phyloP scores from a whole-genome alignment of 108 stramenopile genomes.

The Cyclotella baltica region DNA sequence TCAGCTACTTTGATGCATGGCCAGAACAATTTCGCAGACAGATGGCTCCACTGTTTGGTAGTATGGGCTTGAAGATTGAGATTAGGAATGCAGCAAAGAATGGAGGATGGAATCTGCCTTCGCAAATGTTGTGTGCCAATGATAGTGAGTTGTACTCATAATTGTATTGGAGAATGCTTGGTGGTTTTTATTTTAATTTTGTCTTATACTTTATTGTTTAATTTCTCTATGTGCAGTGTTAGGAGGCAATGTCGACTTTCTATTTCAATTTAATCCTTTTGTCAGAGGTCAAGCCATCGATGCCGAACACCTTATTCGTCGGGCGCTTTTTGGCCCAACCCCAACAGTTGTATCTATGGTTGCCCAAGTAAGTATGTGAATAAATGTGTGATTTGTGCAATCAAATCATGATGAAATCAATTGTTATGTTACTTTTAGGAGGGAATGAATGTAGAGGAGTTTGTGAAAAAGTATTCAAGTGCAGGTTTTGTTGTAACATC shows the following conservation, averaged over 20 bases:
- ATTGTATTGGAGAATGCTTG: no score
- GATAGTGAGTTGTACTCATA: conserved; percentile 10
- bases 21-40: conserved; percentile 7
- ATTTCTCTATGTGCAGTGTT: neutral
- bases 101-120: conserved; percentile 7
- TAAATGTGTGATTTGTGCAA: no score
- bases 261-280: conserved; percentile 8
- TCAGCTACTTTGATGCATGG: conserved; percentile 19
- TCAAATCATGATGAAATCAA: no score
- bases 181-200: no score
- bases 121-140: conserved; percentile 24
- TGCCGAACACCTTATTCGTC: conserved; percentile 15
- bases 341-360: conserved; percentile 5
- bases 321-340: conserved; percentile 10
- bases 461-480: neutral
- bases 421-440: no score
- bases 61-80: conserved; percentile 5
- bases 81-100: conserved; percentile 25
- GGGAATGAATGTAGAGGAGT: conserved; percentile 5
- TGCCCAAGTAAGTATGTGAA: no score
- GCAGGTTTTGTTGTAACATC: conserved; percentile 4
- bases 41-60: conserved; percentile 6
- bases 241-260: conserved; percentile 7
- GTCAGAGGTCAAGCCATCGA: neutral
- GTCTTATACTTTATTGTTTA: no score